phyloP scores from a whole-genome alignment of 495 filamentous ascomycete species.

The Neurospora intermedia region DNA sequence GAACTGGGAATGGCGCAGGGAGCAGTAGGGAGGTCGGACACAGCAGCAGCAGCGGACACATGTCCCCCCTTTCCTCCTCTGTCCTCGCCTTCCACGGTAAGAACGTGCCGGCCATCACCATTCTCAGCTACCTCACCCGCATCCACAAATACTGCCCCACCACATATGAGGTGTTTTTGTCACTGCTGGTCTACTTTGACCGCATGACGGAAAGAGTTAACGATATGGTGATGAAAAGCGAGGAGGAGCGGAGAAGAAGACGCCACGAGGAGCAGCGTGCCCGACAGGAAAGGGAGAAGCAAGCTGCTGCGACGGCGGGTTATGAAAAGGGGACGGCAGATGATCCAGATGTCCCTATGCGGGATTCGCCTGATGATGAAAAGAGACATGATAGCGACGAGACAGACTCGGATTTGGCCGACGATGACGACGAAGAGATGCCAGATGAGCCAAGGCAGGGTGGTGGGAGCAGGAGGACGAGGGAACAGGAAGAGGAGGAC shows the following conservation, averaged over 20 bases:
- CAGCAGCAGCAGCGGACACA: conserved; percentile 32
- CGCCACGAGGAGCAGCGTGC: conserved; percentile 15
- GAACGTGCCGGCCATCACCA: conserved; percentile 95
- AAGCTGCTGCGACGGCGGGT: neutral
- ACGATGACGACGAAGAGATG: conserved; percentile 19
- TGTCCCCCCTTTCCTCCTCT: conserved; percentile 73
- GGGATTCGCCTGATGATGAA: conserved; percentile 14
- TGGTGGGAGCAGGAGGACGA: neutral
- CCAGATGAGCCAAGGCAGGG: neutral
- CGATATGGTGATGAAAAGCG: conserved; percentile 37
- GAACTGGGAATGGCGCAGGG: neutral
- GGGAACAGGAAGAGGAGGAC: conserved; percentile 3
- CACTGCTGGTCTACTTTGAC: conserved; percentile 93
- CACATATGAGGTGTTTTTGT: conserved; percentile 96
- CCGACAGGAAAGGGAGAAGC: neutral
- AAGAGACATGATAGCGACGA: conserved; percentile 20
- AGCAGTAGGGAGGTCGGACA: neutral
- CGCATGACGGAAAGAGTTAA: conserved; percentile 98
- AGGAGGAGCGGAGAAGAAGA: conserved; percentile 22
- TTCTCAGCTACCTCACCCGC: conserved; percentile 87
- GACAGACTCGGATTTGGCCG: conserved; percentile 31
- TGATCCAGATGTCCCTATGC: conserved; percentile 27
- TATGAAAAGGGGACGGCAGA: neutral
- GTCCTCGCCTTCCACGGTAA: conserved; percentile 99
- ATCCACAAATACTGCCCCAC: conserved; percentile 99